Evolutionary conservation across 495 filamentous ascomycete species (phyloP).

Genomic region (Talaromyces thailandensis): DNA sequence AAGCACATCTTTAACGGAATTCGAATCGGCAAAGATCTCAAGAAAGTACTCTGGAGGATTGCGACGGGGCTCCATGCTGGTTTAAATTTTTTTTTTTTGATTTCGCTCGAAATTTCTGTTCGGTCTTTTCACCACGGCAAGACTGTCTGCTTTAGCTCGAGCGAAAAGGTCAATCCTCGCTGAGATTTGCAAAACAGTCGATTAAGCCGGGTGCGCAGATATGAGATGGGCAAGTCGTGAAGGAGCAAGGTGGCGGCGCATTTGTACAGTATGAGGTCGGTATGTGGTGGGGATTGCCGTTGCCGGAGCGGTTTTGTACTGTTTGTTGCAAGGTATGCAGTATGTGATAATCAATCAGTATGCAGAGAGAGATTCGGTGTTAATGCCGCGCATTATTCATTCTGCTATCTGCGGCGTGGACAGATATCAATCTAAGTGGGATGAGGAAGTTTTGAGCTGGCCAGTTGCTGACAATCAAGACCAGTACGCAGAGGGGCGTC

Average conservation of each 20-base stretch:
- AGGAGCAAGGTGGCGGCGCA: neutral
- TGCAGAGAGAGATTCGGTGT: neutral
- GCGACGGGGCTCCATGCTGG: conserved; percentile 46
- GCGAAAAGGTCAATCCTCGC: neutral
- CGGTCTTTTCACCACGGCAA: neutral
- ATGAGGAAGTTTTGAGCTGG: neutral
- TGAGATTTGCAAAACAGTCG: neutral
- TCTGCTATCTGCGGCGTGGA: neutral
- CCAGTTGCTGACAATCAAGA: neutral
- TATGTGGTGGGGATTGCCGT: neutral
- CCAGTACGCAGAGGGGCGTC: neutral
- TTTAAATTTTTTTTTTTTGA: neutral
- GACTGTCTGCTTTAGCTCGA: neutral
- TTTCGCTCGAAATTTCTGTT: neutral
- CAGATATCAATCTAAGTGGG: neutral
- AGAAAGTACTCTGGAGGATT: conserved; percentile 73
- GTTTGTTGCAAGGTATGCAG: neutral
- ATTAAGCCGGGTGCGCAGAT: neutral
- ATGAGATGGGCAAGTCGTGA: neutral
- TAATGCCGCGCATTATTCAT: neutral
- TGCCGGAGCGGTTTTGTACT: neutral
- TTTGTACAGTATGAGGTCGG: neutral
- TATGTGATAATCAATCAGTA: neutral
- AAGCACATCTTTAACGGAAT: conserved; percentile 79
- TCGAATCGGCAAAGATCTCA: conserved; percentile 72